Evolutionary conservation across 192 early-diverging fungal species (phyloP).

Genomic region (Backusella westeae): DNA sequence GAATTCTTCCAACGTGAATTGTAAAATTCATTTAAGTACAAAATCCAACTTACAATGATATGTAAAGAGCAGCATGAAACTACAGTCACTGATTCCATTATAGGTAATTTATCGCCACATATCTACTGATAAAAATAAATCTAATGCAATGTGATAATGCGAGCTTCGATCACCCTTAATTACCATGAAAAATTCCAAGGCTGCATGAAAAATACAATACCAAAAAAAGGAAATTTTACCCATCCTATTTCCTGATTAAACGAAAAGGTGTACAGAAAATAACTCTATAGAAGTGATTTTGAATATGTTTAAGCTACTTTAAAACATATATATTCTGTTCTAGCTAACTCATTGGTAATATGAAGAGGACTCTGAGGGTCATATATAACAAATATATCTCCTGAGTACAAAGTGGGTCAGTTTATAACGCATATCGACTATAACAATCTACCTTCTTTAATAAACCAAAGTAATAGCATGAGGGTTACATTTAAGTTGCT

Average conservation of each 20-base stretch:
- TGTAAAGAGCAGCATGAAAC: no score
- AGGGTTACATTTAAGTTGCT: neutral
- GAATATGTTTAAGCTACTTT: no score
- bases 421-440: neutral
- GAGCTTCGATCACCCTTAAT: neutral
- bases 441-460: neutral
- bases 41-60: no score
- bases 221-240: neutral
- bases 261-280: neutral
- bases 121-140: neutral
- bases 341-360: neutral
- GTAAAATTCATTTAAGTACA: no score
- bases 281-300: no score
- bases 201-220: neutral
- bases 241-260: neutral
- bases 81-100: no score
- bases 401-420: neutral
- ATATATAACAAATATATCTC: neutral
- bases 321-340: neutral
- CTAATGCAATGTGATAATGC: no score
- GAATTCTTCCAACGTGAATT: no score
- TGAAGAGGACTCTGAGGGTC: neutral
- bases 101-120: neutral
- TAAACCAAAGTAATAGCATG: neutral
- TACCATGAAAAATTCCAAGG: neutral